These are phyloP conservation scores for Striga asiatica DNA, from an alignment of 257 asterid species.

Conservation along the genomic window DNA sequence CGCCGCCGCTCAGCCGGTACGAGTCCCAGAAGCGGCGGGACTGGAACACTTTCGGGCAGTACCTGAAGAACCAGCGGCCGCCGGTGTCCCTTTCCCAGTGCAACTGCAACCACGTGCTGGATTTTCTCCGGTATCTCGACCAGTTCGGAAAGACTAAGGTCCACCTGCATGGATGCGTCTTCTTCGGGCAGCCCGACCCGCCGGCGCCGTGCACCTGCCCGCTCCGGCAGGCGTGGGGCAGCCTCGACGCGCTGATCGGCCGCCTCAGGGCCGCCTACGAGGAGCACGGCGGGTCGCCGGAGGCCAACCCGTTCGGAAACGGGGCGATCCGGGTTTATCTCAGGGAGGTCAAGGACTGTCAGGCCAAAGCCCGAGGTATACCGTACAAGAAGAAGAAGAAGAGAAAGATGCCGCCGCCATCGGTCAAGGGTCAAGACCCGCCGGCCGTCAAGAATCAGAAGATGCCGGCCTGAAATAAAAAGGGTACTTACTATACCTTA, in stretches of 20 bases:
- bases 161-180: conserved; percentile 64
- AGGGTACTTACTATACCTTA: background rate
- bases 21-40: conserved; percentile 82
- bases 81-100: conserved; percentile 55
- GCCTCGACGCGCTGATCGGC: conserved; percentile 87
- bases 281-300: conserved; percentile 80
- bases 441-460: conserved; percentile 33
- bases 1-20: conserved; percentile 54
- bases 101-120: conserved; percentile 77
- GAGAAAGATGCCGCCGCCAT: conserved; percentile 27
- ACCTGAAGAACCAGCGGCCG: conserved; percentile 66
- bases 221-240: conserved; percentile 92
- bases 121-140: conserved; percentile 67
- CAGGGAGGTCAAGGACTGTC: conserved; percentile 82
- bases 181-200: conserved; percentile 90
- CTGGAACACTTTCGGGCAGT: conserved; percentile 93
- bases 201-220: conserved; percentile 94
- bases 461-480: conserved; percentile 20
- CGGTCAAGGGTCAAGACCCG: conserved; percentile 11
- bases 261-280: conserved; percentile 88
- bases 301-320: conserved; percentile 67
- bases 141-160: conserved; percentile 92
- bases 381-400: conserved; percentile 82
- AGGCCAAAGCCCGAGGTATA: conserved; percentile 85
- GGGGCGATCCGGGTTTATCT: conserved; percentile 67